Conservation (phyloP, 2,329 filamentous ascomycete species). For the Colletotrichum lupini region DNA sequence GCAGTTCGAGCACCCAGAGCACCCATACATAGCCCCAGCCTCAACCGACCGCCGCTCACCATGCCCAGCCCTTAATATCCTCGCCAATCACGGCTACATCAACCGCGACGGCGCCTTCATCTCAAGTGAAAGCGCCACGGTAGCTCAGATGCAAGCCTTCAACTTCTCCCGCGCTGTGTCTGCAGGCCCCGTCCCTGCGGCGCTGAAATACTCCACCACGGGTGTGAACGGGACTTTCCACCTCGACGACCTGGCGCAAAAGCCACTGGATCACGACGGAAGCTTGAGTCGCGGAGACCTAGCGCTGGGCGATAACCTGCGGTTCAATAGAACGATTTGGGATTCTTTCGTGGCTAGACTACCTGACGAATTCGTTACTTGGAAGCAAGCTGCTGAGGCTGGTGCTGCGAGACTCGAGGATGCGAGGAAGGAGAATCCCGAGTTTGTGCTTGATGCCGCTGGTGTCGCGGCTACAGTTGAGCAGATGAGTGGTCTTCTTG, state of each 20-base stretch:
- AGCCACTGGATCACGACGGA: slow-evolving; percentile 19
- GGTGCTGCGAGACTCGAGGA: slow-evolving; percentile 12
- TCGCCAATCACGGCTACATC: slow-evolving; percentile 23
- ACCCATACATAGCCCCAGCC: neutral
- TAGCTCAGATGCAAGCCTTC: slow-evolving; percentile 10
- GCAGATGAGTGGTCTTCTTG: slow-evolving; percentile 13
- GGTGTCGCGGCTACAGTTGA: slow-evolving; percentile 4
- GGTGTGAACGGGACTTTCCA: slow-evolving; percentile 13
- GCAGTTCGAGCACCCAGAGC: neutral
- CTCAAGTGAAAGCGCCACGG: slow-evolving; percentile 14
- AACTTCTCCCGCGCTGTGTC: slow-evolving; percentile 13
- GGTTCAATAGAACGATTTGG: slow-evolving; percentile 13
- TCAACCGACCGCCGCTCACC: slow-evolving; percentile 12
- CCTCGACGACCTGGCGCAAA: slow-evolving; percentile 22
- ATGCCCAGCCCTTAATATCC: slow-evolving; percentile 11
- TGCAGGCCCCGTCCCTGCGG: slow-evolving; percentile 3
- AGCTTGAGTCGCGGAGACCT: slow-evolving; percentile 14
- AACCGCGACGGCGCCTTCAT: slow-evolving; percentile 12
- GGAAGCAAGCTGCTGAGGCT: slow-evolving; percentile 20
- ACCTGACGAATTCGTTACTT: slow-evolving; percentile 4
- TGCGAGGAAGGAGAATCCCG: slow-evolving; percentile 9
- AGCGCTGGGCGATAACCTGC: slow-evolving; percentile 2
- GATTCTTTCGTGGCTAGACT: slow-evolving; percentile 4
- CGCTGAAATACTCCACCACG: slow-evolving; percentile 4
- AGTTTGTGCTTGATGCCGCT: slow-evolving; percentile 1